phyloP scores from a whole-genome alignment of 345 rosid species.

The Erodium maritimum region DNA sequence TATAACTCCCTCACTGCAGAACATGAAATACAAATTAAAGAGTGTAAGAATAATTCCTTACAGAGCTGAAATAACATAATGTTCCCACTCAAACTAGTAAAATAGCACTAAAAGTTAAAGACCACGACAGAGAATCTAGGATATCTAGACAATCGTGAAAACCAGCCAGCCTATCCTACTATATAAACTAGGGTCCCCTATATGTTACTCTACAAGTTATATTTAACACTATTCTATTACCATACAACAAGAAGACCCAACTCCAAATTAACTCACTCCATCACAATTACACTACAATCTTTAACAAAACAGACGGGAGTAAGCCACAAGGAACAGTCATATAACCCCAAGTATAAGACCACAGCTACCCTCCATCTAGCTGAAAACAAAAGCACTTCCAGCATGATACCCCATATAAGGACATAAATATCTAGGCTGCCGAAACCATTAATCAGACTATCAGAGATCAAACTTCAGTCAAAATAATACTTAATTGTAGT shows the following conservation, averaged over 20 bases:
- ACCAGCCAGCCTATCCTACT: neutral
- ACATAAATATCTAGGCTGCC: neutral
- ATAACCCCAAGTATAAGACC: neutral
- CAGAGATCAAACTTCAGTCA: neutral
- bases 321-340: neutral
- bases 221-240: neutral
- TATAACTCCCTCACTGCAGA: slow-evolving; percentile 24
- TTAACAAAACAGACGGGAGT: neutral
- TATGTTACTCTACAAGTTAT: neutral
- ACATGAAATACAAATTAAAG: too few relatives aligned
- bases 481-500: neutral
- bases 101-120: neutral
- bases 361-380: neutral
- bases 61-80: neutral
- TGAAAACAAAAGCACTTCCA: neutral
- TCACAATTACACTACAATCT: neutral
- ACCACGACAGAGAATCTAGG: neutral
- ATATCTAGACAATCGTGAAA: neutral
- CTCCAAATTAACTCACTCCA: too few relatives aligned
- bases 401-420: neutral
- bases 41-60: too few relatives aligned
- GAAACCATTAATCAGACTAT: neutral
- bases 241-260: neutral
- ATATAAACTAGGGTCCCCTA: neutral
- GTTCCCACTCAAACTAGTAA: neutral